A percentile compares a stretch with the other conserved stretches of the same genome.
phyloP scores from a whole-genome alignment of 495 filamentous ascomycete species.

The Trichocladium uniseriatum region DNA sequence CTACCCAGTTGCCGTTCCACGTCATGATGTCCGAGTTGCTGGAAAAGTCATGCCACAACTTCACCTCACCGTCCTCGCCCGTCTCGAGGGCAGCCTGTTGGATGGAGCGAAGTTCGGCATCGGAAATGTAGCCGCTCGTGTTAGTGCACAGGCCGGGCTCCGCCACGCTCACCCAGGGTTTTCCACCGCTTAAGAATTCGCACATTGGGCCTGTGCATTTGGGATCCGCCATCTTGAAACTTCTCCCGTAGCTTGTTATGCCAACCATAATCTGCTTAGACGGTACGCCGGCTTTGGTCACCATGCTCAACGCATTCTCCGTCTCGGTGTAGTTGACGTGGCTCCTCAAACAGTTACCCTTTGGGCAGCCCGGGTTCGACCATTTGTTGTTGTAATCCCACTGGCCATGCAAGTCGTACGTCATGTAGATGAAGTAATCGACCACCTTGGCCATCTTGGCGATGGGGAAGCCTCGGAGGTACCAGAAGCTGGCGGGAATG shows the following conservation, averaged over 20 bases:
- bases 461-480: conserved; percentile 15
- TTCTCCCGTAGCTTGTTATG: conserved; percentile 30
- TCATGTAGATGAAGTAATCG: conserved; percentile 29
- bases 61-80: too few species aligned
- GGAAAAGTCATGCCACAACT: not conserved
- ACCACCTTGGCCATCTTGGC: conserved; percentile 9
- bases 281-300: conserved; percentile 43
- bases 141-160: conserved; percentile 31
- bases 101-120: conserved; percentile 25
- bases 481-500: conserved; percentile 12
- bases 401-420: conserved; percentile 25
- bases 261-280: conserved; percentile 35
- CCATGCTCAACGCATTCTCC: conserved; percentile 26
- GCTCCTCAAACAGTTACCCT: conserved; percentile 32
- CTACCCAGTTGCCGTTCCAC: conserved; percentile 27
- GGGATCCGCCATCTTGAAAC: conserved; percentile 22
- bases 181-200: not conserved
- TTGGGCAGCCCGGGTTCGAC: conserved; percentile 9
- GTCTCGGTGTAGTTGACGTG: conserved; percentile 42
- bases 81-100: conserved; percentile 2
- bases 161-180: too few species aligned
- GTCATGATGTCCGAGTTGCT: conserved; percentile 31
- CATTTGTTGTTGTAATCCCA: conserved; percentile 14
- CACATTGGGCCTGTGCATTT: conserved; percentile 9
- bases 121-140: conserved; percentile 27